Conservation (phyloP, 176 grass and related monocot species). For the Bromus sterilis region DNA sequence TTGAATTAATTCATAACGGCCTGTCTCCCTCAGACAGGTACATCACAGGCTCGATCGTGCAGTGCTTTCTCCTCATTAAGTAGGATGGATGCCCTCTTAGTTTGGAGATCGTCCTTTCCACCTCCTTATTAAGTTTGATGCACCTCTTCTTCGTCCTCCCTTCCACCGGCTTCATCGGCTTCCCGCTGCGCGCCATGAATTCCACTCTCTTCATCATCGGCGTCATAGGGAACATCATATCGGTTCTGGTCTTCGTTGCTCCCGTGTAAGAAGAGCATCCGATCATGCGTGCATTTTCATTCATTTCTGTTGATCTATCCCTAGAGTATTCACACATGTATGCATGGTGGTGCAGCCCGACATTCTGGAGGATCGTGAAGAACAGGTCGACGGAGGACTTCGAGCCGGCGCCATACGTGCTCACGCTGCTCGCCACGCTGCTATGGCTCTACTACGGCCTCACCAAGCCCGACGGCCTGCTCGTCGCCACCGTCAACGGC, state of each 20-base stretch:
- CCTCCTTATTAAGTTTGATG: neutral
- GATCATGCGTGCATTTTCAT: neutral
- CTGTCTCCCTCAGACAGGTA: neutral
- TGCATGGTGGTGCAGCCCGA: constrained; percentile 24
- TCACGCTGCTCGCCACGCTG: constrained; percentile 45
- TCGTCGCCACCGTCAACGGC: constrained; percentile 59
- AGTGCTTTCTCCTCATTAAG: neutral
- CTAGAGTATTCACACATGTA: too few relatives aligned
- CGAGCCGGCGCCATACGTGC: constrained; percentile 35
- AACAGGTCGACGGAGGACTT: constrained; percentile 42
- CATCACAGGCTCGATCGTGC: neutral
- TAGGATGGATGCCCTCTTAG: neutral
- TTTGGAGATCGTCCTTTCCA: neutral
- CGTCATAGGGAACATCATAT: constrained; percentile 65
- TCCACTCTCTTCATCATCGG: constrained; percentile 39
- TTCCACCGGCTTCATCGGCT: neutral
- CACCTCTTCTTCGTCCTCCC: neutral
- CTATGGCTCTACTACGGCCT: constrained; percentile 73
- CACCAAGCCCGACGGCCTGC: constrained; percentile 59
- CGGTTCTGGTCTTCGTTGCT: constrained; percentile 57
- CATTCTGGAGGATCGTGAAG: constrained; percentile 49
- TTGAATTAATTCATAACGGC: neutral
- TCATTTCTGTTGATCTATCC: too few relatives aligned
- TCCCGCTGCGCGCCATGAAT: constrained; percentile 26
- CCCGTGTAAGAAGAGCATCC: constrained; percentile 42